These are phyloP conservation scores for Cunninghamia lanceolata DNA, from an alignment of 75 land plant genomes.

Conservation along the genomic window DNA sequence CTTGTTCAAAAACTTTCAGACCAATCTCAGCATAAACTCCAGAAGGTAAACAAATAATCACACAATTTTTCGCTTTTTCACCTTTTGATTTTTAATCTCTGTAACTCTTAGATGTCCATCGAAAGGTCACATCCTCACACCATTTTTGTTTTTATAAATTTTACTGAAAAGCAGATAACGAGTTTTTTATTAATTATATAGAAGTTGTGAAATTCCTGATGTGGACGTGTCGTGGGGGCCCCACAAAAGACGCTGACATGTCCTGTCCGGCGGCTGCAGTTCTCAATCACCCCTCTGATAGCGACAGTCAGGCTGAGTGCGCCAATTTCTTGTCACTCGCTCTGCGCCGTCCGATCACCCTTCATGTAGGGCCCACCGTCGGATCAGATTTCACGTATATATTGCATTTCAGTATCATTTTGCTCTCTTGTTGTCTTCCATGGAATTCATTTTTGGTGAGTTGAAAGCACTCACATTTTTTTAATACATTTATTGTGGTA, in stretches of 20 bases:
- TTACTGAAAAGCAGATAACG: background rate
- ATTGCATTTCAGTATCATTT: background rate
- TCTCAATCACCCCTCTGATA: background rate
- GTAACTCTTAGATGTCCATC: background rate
- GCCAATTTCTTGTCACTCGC: background rate
- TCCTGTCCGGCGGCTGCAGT: constrained; percentile 6
- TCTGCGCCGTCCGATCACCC: background rate
- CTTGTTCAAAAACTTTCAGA: background rate
- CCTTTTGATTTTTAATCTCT: background rate
- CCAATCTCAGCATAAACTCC: background rate
- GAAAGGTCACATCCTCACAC: no score
- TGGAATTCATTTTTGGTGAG: background rate
- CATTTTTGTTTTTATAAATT: background rate
- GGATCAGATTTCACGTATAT: background rate
- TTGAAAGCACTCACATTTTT: background rate
- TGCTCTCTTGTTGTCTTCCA: background rate
- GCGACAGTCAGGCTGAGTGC: background rate
- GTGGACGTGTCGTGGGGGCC: background rate
- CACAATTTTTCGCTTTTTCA: background rate
- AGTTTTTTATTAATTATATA: background rate
- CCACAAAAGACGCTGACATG: constrained; percentile 6
- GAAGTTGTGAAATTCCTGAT: background rate
- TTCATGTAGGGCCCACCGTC: background rate
- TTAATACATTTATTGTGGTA: background rate
- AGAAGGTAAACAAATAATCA: background rate